phyloP scores from a whole-genome alignment of 305 asterid species.

The Fraxinus nigra region DNA sequence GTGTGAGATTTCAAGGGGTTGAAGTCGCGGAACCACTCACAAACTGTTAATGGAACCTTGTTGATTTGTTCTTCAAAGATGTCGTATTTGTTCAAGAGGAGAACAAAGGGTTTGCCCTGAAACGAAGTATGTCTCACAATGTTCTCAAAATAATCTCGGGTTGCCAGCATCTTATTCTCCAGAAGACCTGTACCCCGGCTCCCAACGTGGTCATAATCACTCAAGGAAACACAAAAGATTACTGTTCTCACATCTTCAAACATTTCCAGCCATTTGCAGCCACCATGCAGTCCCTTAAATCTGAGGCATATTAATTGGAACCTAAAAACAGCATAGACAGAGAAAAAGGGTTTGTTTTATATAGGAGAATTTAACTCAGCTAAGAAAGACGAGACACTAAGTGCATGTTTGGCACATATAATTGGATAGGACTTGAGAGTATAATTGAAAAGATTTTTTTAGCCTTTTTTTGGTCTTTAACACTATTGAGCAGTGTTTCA shows the following conservation, averaged over 20 bases:
- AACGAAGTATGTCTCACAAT: constrained; percentile 47
- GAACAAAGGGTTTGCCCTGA: constrained; percentile 49
- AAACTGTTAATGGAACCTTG: constrained; percentile 43
- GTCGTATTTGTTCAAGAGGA: constrained; percentile 61
- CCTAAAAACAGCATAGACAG: constrained; percentile 32
- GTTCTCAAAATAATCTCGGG: constrained; percentile 48
- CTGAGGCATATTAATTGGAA: constrained; percentile 57
- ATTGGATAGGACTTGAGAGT: neutral
- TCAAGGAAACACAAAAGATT: constrained; percentile 56
- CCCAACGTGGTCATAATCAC: constrained; percentile 52
- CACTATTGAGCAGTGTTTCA: neutral
- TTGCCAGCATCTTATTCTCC: constrained; percentile 60
- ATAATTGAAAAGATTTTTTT: neutral
- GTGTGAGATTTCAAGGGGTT: constrained; percentile 38
- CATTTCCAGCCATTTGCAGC: constrained; percentile 66
- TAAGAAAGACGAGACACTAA: neutral
- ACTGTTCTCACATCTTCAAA: constrained; percentile 48
- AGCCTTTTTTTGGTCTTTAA: neutral
- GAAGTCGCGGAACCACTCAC: constrained; percentile 74
- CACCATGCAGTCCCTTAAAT: constrained; percentile 36
- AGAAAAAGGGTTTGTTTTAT: neutral
- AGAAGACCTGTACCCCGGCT: constrained; percentile 21
- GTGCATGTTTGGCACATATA: neutral
- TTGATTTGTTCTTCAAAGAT: constrained; percentile 53
- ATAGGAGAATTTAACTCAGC: neutral